Evolutionary conservation across 805 yeast species (phyloP), one percentile per base, ranked within the genome.

Genomic region (Nakazawaea ambrosiae): DNA sequence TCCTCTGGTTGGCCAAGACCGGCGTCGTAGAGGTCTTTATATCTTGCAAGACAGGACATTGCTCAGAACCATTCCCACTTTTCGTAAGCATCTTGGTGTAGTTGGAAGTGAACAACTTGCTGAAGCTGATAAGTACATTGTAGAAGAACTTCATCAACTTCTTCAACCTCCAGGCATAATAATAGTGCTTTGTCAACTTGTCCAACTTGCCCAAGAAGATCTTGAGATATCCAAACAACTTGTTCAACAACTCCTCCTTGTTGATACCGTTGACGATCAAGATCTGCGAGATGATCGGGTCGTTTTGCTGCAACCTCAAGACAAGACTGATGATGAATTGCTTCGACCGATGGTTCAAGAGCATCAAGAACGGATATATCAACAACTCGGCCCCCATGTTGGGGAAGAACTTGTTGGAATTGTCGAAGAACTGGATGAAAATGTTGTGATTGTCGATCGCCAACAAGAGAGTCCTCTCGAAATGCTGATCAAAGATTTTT

Each of bases 281-380:
- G 31, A 60, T 58, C 31, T 58, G 63, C 42, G 51, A 47, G 14
- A 58, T 47, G 1, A 60, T 39, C 1, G 64, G 62, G 4, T 62
- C 57, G 33, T 48, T 52, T 40, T 60, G 65, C 37, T 61, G 65
- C 36, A 61, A 60, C 49, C 80, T 61, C 36, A 75, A 47, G 19
- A 74, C 66, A 46, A 75, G 50, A 30, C 78, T 73, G n/a, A 75
- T 73, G 54, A 75, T 60, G 46, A 75, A 74, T 45, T 74, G 78
- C 48, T 71, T 63, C 4, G 79, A 68, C 45, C 81, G 60, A 45
- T 74, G 78, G 41, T 77, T 76, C 27, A 70, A 58, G 35, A 73
- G 65, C 49, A 75, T 50, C 49, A 75, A 58, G 44, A 61, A 63
- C 10, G 79, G 80, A 18, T 70, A 61, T 11, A 71, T 44, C 6